Base-by-base conservation (phyloP, 257 asterid species). In the Euphrasia confusa region DNA sequence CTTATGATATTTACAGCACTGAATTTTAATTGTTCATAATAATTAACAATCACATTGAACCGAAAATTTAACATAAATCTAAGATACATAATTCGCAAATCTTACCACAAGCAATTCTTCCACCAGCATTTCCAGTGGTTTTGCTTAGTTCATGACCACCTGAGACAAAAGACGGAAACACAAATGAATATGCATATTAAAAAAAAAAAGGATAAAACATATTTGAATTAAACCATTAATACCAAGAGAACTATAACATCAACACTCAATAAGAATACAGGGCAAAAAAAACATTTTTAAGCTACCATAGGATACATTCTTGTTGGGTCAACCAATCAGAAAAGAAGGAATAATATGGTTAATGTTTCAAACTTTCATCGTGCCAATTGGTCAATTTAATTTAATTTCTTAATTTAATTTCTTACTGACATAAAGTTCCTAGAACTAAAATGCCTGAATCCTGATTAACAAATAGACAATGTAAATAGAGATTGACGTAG, bases 111-210 rank as follows among this genome's bases (percentile, higher is more conserved):
- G 97, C 97, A 81, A 92, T 66, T 79, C 97, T 81, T 72, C 89
- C 99, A 37, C 97, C 99, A 68, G 99, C 99, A 81, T 92, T 92
- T 76, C 99, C 99, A 66, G 99, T 92, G 79, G 74, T 60, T 64
- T 84, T 86, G 94, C 99, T 92, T 67, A 92, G 86, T 65, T 92
- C 97, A 58, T 92, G 96, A 53, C 99, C 99, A 62, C 99, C 99
- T 92, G 78, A 79, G 26, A 55, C 71, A 72, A 30, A 66, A 63
- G 6, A 28, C 13, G 63, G 40, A 54, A 63, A 60, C 27, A 45
- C 12, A 8, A 37, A 62, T 61, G 6, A 66, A 52, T 49, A 17
- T 5, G 60, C 64, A 57, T 8, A 30, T 44, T 21, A 21, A 21
- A 12, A 50, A 15, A 50, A 15, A 47, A 15, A 42, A 56, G 21